phyloP scores from a whole-genome alignment of 345 rosid species.

The Firmiana major region DNA sequence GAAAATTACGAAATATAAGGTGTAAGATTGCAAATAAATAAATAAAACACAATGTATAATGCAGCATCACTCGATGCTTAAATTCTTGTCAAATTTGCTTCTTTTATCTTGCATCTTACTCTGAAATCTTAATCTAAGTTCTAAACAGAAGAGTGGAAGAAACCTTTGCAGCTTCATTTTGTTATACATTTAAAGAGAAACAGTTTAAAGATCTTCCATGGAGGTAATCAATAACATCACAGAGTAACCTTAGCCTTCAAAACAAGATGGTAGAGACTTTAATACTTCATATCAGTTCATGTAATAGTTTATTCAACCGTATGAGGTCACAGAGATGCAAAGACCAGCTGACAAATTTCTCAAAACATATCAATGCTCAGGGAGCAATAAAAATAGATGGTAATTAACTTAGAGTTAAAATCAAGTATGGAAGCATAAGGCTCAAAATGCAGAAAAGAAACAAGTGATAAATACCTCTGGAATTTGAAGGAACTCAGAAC shows the following conservation, averaged over 20 bases:
- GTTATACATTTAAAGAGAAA: not conserved
- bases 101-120: not conserved
- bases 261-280: not conserved
- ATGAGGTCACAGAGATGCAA: not conserved
- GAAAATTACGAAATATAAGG: not conserved
- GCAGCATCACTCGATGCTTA: not conserved
- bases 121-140: not conserved
- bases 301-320: not conserved
- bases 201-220: conserved; percentile 3
- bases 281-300: not conserved
- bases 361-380: not conserved
- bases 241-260: not conserved
- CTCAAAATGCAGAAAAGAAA: not conserved
- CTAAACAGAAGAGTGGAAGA: not conserved
- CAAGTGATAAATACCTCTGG: conserved; percentile 61
- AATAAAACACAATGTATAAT: not conserved
- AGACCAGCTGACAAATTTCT: not conserved
- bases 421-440: not conserved
- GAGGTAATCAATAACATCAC: not conserved
- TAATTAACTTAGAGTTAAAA: not conserved
- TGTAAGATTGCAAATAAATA: not conserved
- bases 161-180: not conserved
- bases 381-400: too few relatives aligned
- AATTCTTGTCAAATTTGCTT: not conserved
- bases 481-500: conserved; percentile 82